These are phyloP conservation scores for Aspergillus hancockii DNA, from an alignment of 495 filamentous ascomycete genomes.

Conservation along the genomic window DNA sequence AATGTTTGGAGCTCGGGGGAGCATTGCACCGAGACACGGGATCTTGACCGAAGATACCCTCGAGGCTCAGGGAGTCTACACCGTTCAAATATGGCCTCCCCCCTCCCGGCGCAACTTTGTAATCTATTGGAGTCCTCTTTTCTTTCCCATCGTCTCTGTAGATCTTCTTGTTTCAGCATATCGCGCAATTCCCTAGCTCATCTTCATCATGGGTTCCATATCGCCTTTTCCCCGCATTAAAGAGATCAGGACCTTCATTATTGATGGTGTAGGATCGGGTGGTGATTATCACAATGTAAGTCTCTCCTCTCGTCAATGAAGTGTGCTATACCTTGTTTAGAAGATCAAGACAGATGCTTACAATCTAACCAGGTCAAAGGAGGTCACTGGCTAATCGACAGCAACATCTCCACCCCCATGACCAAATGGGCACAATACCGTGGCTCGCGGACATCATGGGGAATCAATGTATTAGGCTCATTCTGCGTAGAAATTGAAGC, in stretches of 20 bases:
- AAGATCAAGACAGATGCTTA: constrained; percentile 6
- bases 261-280: constrained; percentile 82
- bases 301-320: neutral
- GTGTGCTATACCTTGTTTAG: neutral
- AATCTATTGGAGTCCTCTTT: neutral
- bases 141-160: constrained; percentile 11
- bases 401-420: constrained; percentile 88
- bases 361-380: constrained; percentile 59
- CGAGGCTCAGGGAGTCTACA: neutral
- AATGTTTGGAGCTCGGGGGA: constrained; percentile 27
- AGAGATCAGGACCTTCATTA: constrained; percentile 75
- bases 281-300: constrained; percentile 91
- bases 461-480: constrained; percentile 91
- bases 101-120: neutral
- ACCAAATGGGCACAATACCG: constrained; percentile 86
- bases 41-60: constrained; percentile 2
- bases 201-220: constrained; percentile 35
- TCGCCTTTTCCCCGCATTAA: constrained; percentile 62
- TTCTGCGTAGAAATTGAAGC: constrained; percentile 93
- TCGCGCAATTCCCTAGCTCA: constrained; percentile 2
- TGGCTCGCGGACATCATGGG: constrained; percentile 85
- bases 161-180: constrained; percentile 8
- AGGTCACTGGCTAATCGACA: constrained; percentile 90
- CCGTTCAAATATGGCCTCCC: constrained; percentile 9
- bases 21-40: constrained; percentile 36